Evolutionary conservation across 1,139 yeast species (phyloP).

Genomic region (Pichia inconspicua): DNA sequence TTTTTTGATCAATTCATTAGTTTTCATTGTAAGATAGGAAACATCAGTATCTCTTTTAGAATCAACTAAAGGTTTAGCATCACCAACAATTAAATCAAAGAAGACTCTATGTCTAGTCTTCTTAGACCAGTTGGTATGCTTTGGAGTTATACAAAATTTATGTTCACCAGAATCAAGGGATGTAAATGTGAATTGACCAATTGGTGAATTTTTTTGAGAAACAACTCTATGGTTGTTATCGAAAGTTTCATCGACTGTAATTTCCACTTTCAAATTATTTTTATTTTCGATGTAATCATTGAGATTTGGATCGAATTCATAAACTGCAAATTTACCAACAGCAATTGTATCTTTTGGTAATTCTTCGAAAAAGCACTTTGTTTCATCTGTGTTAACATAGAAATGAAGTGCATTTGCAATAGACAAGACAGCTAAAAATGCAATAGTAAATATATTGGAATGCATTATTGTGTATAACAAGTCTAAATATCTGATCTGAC

Average conservation of each 20-base stretch:
- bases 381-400: slow-evolving; percentile 35
- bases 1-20: slow-evolving; percentile 40
- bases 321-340: slow-evolving; percentile 36
- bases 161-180: slow-evolving; percentile 59
- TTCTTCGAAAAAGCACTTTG: slow-evolving; percentile 50
- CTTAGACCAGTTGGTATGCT: slow-evolving; percentile 37
- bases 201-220: slow-evolving; percentile 41
- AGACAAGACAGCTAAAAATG: background rate
- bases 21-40: slow-evolving; percentile 33
- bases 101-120: slow-evolving; percentile 34
- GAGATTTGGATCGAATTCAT: slow-evolving; percentile 27
- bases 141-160: slow-evolving; percentile 51
- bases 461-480: background rate
- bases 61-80: slow-evolving; percentile 38
- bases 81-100: slow-evolving; percentile 44
- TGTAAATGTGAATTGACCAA: slow-evolving; percentile 54
- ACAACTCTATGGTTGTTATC: slow-evolving; percentile 52
- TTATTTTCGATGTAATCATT: slow-evolving; percentile 30
- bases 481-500: background rate
- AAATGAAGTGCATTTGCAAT: slow-evolving; percentile 31
- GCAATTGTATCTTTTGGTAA: slow-evolving; percentile 42
- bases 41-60: slow-evolving; percentile 39
- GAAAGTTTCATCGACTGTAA: slow-evolving; percentile 49
- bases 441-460: background rate
- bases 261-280: slow-evolving; percentile 31